Evolutionary conservation across 192 early-diverging fungal species (phyloP), one percentile per base, ranked within the genome.

Genomic region (Ambispora gerdemannii): DNA sequence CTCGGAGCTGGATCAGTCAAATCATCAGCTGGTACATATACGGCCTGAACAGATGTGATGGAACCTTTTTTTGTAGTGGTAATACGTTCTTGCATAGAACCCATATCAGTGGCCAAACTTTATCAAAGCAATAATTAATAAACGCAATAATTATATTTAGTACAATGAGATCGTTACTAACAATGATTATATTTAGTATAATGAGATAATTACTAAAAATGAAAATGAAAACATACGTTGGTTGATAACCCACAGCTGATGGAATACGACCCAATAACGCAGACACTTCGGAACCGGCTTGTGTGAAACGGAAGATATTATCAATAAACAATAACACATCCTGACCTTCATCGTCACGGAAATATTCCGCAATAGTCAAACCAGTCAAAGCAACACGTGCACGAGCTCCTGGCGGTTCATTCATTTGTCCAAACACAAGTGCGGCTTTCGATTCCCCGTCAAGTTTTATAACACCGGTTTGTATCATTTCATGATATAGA

Each of bases 251-350:
- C 84, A 98, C 96, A 84, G 96, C 96, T 43, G 96, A 98, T 74
- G 96, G 94, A 80, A 98, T 98, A 94, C 96, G 94, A 79, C 94
- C 94, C 75, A 98, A 89, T 76, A 98, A 85, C 63, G 96, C 94
- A 86, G 96, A 98, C 89, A 98, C 95, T 80, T 98, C 96, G 72
- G 96, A 98, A 93, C 96, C 96, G 79, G 96, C 96, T 85, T 98
- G 96, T 59, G 94, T 98, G 90, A 98, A 98, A 80, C 96, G 89
- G 94, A 98, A 98, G 91, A 98, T 96, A 91, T 98, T 98, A 91
- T 98, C 96, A 81, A 98, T 92, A 87, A 98, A 98, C 75, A 98
- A 89, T 75, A 98, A 87, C 90, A 98, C 96, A 80, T 98, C 96
- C 87, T 98, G 94, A 76, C 94, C 94, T 83, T 98, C 96, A 80